Base-by-base conservation (phyloP, 805 yeast species). In the Candida piceae region DNA sequence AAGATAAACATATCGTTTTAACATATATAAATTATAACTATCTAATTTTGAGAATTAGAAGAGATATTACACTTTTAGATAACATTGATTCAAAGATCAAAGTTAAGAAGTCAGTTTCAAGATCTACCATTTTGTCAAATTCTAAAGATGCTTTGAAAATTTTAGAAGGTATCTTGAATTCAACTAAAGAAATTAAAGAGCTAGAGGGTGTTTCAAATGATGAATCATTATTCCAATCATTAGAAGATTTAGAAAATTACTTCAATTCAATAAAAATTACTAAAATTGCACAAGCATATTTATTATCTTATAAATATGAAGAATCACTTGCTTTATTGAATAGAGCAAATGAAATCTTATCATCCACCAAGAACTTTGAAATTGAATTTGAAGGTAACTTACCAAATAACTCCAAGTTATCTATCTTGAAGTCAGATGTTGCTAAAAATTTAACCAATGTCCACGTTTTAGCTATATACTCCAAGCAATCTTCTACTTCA, bases 171-270 rank as follows among this genome's bases (percentile, higher is more conserved):
- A 68, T 85, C 26, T 57, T 70, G 10, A 63, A 68, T 32, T 77
- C 83, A 13, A 55, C 81, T 24, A 61, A 60, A 3, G 81, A 80
- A 46, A 61, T 87, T 31, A 67, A 73, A 52, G 95, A 87, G 42
- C 69, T 93, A 35, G 96, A 97, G 0, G 97, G 97, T 68, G 95
- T 90, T 15, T 78, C 83, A 53, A 84, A 85, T 36, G 95, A 87
- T 55, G 93, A 84, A 36, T 79, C 72, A 16, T 67, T 90, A 37
- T 57, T 65, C 43, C 61, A 63, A 6, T 74, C 81, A 7, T 64
- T 93, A 30, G 69, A 66, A 10, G 48, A 69, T 12, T 61, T 86
- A 48, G 62, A 64, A 21, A 51, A 55, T 7, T 76, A 66, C 42
- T 84, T 72, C 57, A 49, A 52, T n/a, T 61, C 71, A 26, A 48